Evolutionary conservation across 371 early-diverging fungal species (phyloP), one percentile per base, ranked within the genome.

Genomic region (Mucor plumbeus): DNA sequence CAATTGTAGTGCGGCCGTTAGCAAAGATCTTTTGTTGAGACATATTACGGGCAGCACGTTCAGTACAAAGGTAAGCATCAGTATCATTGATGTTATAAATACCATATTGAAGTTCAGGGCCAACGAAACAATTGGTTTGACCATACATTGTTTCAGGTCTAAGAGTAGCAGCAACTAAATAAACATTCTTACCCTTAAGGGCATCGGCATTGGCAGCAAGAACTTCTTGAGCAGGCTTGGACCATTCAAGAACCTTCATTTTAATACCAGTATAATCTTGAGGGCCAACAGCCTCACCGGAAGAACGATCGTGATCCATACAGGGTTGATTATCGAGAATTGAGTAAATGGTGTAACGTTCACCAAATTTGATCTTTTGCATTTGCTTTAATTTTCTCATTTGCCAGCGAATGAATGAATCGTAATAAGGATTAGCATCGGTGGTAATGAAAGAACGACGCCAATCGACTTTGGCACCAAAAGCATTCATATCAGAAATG

Each of bases 141-240:
- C 98, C 99, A 61, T 98, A 99, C 98, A 98, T 98, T 73, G 99
- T 99, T 84, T 99, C 99, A 14, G 99, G 99, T 43, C 98, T 84
- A 65, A 98, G 83, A 26, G 99, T 99, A 40, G 97, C 99, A 36
- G 99, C 99, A n/a, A 97, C 95, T 69, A 98, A 80, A 78, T 84
- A 98, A 35, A 99, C 81, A 26, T 79, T 83, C 85, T 90, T 91
- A 62, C 87, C 90, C 58, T 87, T 87, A 54, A 96, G 81, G 47
- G 80, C 88, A 47, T 86, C 83, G 39, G 82, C 81, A 19, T 55
- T 19, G 41, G 78, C 65, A 47, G 70, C 82, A 59, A 89, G 72
- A 4, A 73, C 76, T 43, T 85, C 83, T 56, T 84, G 63, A 41
- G 92, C 83, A 41, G 76, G 79, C 44, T 72, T 68, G n/a, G 88